Conservation (phyloP, 2,329 filamentous ascomycete genomes). For the Metarhizium brunneum region DNA sequence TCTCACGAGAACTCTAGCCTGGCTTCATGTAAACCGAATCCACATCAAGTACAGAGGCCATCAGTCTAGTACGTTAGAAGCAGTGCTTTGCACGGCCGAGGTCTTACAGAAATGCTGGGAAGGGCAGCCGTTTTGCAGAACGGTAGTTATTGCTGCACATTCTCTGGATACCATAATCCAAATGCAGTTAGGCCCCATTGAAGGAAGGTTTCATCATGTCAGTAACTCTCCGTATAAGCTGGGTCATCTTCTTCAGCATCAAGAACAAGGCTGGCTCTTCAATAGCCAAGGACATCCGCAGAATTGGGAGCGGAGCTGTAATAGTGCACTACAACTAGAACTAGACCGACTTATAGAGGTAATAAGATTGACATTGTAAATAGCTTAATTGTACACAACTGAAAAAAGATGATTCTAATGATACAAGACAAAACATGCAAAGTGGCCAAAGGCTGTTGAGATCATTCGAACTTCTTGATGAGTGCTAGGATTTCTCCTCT, state of each 20-base stretch:
- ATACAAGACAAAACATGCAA: neutral
- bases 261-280: neutral
- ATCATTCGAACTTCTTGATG: neutral
- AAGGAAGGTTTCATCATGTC: neutral
- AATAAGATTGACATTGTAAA: neutral
- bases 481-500: neutral
- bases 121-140: neutral
- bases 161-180: neutral
- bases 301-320: neutral
- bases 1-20: neutral
- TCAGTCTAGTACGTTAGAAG: neutral
- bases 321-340: neutral
- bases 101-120: neutral
- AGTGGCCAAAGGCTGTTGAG: neutral
- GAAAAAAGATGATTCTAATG: neutral
- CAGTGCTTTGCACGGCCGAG: neutral
- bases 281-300: too few relatives aligned
- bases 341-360: neutral
- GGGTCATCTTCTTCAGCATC: neutral
- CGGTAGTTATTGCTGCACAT: neutral
- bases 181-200: neutral
- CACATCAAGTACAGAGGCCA: neutral
- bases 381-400: neutral
- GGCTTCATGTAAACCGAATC: neutral
- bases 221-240: neutral